Percentiles rank a stretch among this genome's conserved stretches.
Evolutionary conservation across 2,329 filamentous ascomycete genomes (phyloP).

Genomic region (Botrytis fabae): DNA sequence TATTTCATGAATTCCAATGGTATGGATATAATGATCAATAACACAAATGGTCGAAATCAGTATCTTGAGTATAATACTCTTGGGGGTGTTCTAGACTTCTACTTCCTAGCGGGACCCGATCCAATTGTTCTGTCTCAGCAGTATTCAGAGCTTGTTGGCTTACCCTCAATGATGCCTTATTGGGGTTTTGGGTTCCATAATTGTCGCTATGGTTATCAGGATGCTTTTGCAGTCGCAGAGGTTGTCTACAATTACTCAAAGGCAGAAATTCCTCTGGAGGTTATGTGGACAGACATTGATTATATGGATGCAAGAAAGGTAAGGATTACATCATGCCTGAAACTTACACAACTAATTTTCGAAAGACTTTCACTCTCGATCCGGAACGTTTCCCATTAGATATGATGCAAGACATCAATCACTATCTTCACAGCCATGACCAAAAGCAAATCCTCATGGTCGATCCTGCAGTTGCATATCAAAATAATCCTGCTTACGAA

Average conservation of each 20-base stretch:
- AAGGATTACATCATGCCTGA: background rate
- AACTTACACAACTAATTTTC: background rate
- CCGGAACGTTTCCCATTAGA: slow-evolving; percentile 61
- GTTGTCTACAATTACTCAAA: slow-evolving; percentile 67
- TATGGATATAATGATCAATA: slow-evolving; percentile 76
- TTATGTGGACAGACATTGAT: slow-evolving; percentile 67
- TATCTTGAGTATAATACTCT: slow-evolving; percentile 79
- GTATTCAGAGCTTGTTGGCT: slow-evolving; percentile 57
- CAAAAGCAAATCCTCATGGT: slow-evolving; percentile 79
- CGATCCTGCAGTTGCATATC: slow-evolving; percentile 62
- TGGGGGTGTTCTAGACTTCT: slow-evolving; percentile 74
- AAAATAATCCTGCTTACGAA: slow-evolving; percentile 53
- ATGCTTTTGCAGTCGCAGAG: slow-evolving; percentile 65
- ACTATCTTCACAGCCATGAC: slow-evolving; percentile 63
- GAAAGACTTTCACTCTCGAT: slow-evolving; percentile 61
- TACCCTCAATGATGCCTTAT: slow-evolving; percentile 63
- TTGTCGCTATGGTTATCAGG: slow-evolving; percentile 62
- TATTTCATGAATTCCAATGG: slow-evolving; percentile 72
- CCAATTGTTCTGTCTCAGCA: slow-evolving; percentile 60
- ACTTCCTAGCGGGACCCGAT: slow-evolving; percentile 61
- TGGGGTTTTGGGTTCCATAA: slow-evolving; percentile 65
- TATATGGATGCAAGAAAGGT: slow-evolving; percentile 56
- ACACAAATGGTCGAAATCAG: slow-evolving; percentile 53
- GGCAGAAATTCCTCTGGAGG: slow-evolving; percentile 66
- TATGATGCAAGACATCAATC: slow-evolving; percentile 64